A percentile compares a stretch with the other conserved stretches of the same genome.
Evolutionary conservation across 768 basidiomycete species (phyloP).

Genomic region (Nevesoporus exiguus): DNA sequence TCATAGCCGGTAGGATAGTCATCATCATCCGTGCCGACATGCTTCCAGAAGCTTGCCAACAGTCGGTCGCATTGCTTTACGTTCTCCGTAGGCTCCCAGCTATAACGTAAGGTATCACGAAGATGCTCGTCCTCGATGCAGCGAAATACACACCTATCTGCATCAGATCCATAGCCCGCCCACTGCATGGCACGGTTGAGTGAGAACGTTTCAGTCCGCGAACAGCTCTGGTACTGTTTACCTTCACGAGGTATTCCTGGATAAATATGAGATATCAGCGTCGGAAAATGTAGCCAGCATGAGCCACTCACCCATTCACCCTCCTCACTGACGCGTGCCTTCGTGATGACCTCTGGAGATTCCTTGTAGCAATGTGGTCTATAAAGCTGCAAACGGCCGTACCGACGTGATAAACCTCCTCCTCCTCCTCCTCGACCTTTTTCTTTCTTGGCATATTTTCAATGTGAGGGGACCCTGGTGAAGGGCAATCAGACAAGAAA

Average conservation of each 20-base stretch:
- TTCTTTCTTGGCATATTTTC: slow-evolving; percentile 26
- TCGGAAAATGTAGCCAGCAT: neutral
- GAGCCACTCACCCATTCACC: slow-evolving; percentile 49
- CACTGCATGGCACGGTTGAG: slow-evolving; percentile 43
- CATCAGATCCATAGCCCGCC: slow-evolving; percentile 56
- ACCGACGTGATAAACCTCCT: slow-evolving; percentile 50
- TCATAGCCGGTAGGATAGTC: slow-evolving; percentile 51
- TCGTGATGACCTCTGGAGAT: slow-evolving; percentile 54
- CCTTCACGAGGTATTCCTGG: slow-evolving; percentile 71
- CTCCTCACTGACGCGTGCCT: slow-evolving; percentile 49
- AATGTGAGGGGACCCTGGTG: neutral
- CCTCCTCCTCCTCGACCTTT: slow-evolving; percentile 31
- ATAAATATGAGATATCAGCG: neutral
- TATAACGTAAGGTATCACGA: slow-evolving; percentile 25
- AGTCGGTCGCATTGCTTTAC: slow-evolving; percentile 55
- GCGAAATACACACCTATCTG: slow-evolving; percentile 46
- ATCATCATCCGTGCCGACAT: slow-evolving; percentile 53
- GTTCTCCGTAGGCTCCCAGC: slow-evolving; percentile 70
- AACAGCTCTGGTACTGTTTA: slow-evolving; percentile 27
- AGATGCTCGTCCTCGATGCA: neutral
- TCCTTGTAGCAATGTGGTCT: neutral
- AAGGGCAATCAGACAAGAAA: neutral
- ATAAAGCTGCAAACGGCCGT: slow-evolving; percentile 10
- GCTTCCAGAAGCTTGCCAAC: slow-evolving; percentile 59
- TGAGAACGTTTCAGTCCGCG: neutral